Evolutionary conservation across 2,329 filamentous ascomycete species (phyloP).

Genomic region (Orbilia oligospora): DNA sequence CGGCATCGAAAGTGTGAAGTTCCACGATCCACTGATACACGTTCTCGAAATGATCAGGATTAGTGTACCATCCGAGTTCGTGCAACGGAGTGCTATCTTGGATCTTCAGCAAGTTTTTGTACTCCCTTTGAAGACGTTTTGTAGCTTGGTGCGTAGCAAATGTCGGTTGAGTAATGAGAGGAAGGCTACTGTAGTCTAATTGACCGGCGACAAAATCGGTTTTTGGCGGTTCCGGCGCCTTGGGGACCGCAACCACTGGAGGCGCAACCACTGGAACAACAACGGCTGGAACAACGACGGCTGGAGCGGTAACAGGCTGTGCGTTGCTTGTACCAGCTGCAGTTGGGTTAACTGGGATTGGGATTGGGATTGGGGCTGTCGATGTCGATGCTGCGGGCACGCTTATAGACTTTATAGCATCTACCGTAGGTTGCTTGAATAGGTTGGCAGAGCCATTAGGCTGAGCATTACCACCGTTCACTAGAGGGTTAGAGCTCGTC

Average conservation of each 20-base stretch:
- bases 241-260: constrained; percentile 17
- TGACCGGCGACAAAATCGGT: constrained; percentile 78
- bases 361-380: not conserved
- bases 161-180: constrained; percentile 75
- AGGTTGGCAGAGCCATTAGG: not conserved
- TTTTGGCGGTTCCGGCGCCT: constrained; percentile 28
- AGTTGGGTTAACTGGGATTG: not conserved
- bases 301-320: not conserved
- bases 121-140: constrained; percentile 75
- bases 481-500: constrained; percentile 3
- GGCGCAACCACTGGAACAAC: constrained; percentile 12
- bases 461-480: not conserved
- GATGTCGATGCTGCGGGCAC: not conserved
- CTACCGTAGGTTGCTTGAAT: not conserved
- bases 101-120: constrained; percentile 75
- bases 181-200: constrained; percentile 75
- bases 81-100: constrained; percentile 75
- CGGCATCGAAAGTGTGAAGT: constrained; percentile 82
- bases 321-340: not conserved
- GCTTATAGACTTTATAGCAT: not conserved
- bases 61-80: constrained; percentile 86
- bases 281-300: constrained; percentile 8
- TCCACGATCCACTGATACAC: constrained; percentile 94
- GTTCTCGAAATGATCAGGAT: constrained; percentile 77
- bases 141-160: constrained; percentile 77